Base-by-base conservation (phyloP, 352 stramenopile genomes). In the Phytophthora megakarya region DNA sequence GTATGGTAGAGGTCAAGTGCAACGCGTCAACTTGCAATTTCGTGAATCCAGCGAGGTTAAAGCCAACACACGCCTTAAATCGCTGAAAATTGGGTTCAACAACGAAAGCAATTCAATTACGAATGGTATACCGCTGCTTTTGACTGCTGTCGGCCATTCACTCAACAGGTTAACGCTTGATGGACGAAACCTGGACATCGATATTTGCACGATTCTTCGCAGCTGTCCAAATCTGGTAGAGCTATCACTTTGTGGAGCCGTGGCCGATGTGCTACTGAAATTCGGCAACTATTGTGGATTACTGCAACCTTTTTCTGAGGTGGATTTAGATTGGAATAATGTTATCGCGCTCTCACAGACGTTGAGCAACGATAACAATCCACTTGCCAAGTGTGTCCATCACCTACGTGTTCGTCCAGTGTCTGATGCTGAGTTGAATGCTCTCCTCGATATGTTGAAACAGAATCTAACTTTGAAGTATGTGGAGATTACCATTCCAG, bases 171-270 rank as follows among this genome's bases (percentile, higher is more conserved):
- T 58, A 12, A 48, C 25, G 5, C 50, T 58, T 39, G 15, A 40
- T n/a, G 50, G 26, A 21, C 25, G n/a, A 16, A 8, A 22, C n/a
- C 2, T 58, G 25, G 37, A 48, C 23, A 18, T 58, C 1, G 23
- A 48, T 8, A 37, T 58, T 22, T 40, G 19, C 25, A 40, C 12
- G 15, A 58, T 39, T 23, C 50, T 58, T 25, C 23, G 12, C 12
- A 39, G 37, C 3, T 58, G 50, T n/a, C 50, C 50, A 46, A 48
- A 48, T 21, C 50, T 58, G 26, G n/a, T 40, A 8, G 50, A 58
- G 18, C 23, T 58, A 8, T 58, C 50, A 8, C 23, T 58, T 26
- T 5, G 37, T 30, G 40, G 37, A 3, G 25, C 46, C 28, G 40
- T 48, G 37, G 11, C 48, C 5, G 50, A 58, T 32, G 5, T 58